phyloP scores from a whole-genome alignment of 129 eudicot species.

The Flaveria trinervia region DNA sequence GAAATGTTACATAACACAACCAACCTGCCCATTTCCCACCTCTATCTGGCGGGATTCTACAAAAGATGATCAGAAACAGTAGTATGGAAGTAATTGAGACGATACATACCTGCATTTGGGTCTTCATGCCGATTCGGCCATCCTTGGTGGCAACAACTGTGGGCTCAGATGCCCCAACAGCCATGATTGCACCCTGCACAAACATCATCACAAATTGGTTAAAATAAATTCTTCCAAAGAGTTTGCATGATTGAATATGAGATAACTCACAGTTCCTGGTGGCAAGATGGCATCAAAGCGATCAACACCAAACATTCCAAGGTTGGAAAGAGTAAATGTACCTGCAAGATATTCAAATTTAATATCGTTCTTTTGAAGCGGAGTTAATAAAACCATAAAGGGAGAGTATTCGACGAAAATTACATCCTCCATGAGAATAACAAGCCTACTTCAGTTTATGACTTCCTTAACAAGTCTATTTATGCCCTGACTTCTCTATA shows the following conservation, averaged over 20 bases:
- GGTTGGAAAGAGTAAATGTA: constrained; percentile 94
- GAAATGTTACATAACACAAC: no score
- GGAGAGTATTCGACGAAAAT: not conserved
- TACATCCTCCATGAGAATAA: not conserved
- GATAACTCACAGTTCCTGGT: constrained; percentile 91
- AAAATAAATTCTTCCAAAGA: not conserved
- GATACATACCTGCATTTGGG: constrained; percentile 83
- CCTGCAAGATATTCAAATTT: constrained; percentile 54
- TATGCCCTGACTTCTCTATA: no score
- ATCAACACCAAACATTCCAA: constrained; percentile 98
- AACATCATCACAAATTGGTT: constrained; percentile 9
- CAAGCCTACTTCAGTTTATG: not conserved
- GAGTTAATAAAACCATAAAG: not conserved
- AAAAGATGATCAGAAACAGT: constrained; percentile 7
- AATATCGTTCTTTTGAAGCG: not conserved
- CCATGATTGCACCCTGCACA: constrained; percentile 97
- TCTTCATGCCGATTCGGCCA: constrained; percentile 91
- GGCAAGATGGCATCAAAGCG: constrained; percentile 99
- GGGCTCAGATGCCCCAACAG: constrained; percentile 92
- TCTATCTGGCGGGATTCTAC: not conserved
- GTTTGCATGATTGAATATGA: not conserved
- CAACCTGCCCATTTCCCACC: not conserved
- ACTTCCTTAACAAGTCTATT: no score
- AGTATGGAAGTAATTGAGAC: not conserved
- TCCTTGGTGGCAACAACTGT: constrained; percentile 92